phyloP scores from a whole-genome alignment of 1,139 yeast species.

The Saccharomyces uvarum region DNA sequence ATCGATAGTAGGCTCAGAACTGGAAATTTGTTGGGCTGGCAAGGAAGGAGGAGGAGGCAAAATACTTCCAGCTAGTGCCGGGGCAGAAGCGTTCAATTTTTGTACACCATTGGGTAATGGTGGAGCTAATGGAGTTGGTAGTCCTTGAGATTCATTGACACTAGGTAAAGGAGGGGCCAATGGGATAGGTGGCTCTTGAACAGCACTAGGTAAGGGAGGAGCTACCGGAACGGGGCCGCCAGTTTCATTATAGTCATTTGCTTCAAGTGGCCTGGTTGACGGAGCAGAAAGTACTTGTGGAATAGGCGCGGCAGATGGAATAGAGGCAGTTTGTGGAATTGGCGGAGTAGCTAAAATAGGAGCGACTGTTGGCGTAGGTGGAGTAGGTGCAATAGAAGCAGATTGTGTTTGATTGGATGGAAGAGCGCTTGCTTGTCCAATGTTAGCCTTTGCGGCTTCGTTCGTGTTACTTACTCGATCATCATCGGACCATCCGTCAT shows the following conservation, averaged over 20 bases:
- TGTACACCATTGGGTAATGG: constrained; percentile 11
- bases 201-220: constrained; percentile 22
- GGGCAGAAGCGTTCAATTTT: not conserved
- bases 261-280: not conserved
- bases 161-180: constrained; percentile 22
- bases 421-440: constrained; percentile 12
- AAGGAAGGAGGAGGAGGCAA: constrained; percentile 29
- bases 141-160: constrained; percentile 1
- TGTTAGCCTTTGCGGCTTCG: constrained; percentile 22
- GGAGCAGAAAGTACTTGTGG: constrained; percentile 9
- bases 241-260: not conserved
- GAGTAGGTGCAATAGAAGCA: constrained; percentile 44
- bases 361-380: constrained; percentile 40
- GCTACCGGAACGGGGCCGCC: constrained; percentile 28
- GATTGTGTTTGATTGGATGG: constrained; percentile 22
- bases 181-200: constrained; percentile 33
- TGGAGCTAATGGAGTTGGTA: constrained; percentile 20
- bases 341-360: constrained; percentile 39
- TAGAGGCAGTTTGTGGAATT: constrained; percentile 13
- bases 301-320: constrained; percentile 18
- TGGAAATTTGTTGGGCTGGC: constrained; percentile 7
- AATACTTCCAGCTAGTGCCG: constrained; percentile 2
- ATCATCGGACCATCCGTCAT: constrained; percentile 53
- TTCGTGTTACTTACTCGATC: constrained; percentile 39
- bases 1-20: not conserved